These are phyloP conservation scores for Blastocladiella emersonii DNA, from an alignment of 371 early-diverging fungal genomes.

Conservation along the genomic window DNA sequence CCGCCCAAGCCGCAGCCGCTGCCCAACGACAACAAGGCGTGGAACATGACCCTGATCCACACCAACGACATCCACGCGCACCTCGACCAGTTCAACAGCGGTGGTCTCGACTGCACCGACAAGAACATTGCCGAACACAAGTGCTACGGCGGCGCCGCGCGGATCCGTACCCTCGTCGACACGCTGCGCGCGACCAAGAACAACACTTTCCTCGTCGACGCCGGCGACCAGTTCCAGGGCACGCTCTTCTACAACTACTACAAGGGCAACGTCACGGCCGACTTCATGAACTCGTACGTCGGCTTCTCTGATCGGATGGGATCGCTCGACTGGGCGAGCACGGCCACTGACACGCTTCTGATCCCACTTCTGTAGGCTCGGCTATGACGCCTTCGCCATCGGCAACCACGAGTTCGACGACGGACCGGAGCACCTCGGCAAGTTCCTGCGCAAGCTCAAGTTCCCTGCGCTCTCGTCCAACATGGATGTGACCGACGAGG, in stretches of 20 bases:
- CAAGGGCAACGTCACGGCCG: conserved; percentile 29
- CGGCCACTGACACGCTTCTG: too few relatives aligned
- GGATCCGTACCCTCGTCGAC: conserved; percentile 37
- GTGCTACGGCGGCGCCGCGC: conserved; percentile 46
- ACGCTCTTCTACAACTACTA: conserved; percentile 43
- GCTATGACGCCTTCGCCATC: neutral
- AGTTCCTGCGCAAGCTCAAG: conserved; percentile 31
- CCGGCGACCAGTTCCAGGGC: conserved; percentile 51
- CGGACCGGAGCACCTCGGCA: conserved; percentile 34
- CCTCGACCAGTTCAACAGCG: conserved; percentile 34
- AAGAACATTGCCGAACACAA: conserved; percentile 19
- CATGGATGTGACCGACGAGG: conserved; percentile 27
- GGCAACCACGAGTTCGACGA: conserved; percentile 36
- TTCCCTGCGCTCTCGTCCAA: conserved; percentile 54
- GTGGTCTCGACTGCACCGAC: conserved; percentile 33
- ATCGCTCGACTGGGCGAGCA: conserved; percentile 52
- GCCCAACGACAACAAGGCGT: conserved; percentile 2
- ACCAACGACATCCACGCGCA: conserved; percentile 55
- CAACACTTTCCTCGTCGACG: conserved; percentile 40
- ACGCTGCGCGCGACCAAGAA: conserved; percentile 23
- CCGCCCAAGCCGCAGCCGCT: neutral
- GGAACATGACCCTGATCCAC: neutral
- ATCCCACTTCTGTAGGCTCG: too few relatives aligned
- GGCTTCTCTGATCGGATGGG: conserved; percentile 41
- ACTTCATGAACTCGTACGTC: conserved; percentile 40